Percentiles rank a stretch among this genome's conserved stretches.
Evolutionary conservation across 2,329 filamentous ascomycete species (phyloP).

Genomic region (Simplicillium aogashimaense): DNA sequence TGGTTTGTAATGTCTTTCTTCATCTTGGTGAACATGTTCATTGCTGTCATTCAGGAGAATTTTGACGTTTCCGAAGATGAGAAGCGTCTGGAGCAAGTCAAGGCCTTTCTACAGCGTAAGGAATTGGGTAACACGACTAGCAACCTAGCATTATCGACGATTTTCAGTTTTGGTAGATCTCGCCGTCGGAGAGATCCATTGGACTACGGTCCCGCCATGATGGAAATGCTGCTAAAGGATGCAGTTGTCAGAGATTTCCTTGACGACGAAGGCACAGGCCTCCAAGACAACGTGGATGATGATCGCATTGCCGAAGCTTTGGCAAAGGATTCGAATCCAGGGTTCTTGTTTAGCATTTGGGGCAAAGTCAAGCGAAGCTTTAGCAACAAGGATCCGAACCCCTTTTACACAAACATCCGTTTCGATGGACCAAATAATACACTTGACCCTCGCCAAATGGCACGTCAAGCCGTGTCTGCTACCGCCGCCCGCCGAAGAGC

Average conservation of each 20-base stretch:
- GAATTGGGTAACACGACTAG: constrained; percentile 64
- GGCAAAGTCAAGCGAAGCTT: constrained; percentile 45
- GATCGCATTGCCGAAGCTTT: not conserved
- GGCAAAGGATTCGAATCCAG: too few relatives aligned
- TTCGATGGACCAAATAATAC: constrained; percentile 68
- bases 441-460: constrained; percentile 78
- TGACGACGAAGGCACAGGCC: constrained; percentile 47
- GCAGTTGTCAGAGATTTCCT: constrained; percentile 92
- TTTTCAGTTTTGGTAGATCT: constrained; percentile 54
- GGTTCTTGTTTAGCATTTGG: constrained; percentile 49
- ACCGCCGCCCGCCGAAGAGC: constrained; percentile 75
- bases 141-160: constrained; percentile 67
- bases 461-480: constrained; percentile 78
- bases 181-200: constrained; percentile 66
- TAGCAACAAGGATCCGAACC: constrained; percentile 71
- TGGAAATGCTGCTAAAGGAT: constrained; percentile 95
- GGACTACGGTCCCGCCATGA: constrained; percentile 82
- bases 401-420: constrained; percentile 73
- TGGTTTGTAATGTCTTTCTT: constrained; percentile 97
- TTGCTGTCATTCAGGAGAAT: constrained; percentile 99
- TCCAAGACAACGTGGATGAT: not conserved
- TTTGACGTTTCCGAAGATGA: constrained; percentile 98
- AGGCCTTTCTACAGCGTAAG: constrained; percentile 85
- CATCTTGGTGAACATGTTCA: constrained; percentile 98
- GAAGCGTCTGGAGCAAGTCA: constrained; percentile 92